Percentiles rank a stretch among this genome's conserved stretches.
These are phyloP conservation scores for Kalaharituber pfeilii DNA, from an alignment of 2,329 filamentous ascomycete species.

Conservation along the genomic window DNA sequence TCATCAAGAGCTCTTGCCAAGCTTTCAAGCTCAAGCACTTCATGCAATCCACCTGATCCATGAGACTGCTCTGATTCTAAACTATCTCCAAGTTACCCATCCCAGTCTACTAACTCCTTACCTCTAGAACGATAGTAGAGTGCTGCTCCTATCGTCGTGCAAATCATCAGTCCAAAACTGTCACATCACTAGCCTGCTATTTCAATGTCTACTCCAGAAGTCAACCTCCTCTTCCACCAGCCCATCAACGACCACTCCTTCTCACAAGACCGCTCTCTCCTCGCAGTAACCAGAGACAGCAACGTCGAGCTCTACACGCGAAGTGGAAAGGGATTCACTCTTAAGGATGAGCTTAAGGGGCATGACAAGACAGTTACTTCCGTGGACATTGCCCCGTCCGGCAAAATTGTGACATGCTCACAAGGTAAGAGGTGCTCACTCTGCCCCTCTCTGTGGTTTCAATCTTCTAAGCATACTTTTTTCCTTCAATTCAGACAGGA, in stretches of 20 bases:
- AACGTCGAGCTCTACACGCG: slow-evolving; percentile 73
- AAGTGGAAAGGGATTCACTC: slow-evolving; percentile 54
- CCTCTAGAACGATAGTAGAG: slow-evolving; percentile 66
- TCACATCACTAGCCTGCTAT: slow-evolving; percentile 3
- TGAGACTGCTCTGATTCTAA: too few relatives aligned
- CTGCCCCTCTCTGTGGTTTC: neutral
- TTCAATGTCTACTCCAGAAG: slow-evolving; percentile 69
- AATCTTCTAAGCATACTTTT: neutral
- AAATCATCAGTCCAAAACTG: neutral
- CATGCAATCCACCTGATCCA: too few relatives aligned
- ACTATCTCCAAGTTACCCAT: too few relatives aligned
- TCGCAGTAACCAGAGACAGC: slow-evolving; percentile 83
- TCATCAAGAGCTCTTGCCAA: too few relatives aligned
- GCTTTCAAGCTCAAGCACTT: too few relatives aligned
- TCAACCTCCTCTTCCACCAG: slow-evolving; percentile 91
- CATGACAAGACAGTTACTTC: slow-evolving; percentile 96
- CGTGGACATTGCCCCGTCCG: slow-evolving; percentile 86
- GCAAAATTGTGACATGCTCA: slow-evolving; percentile 92
- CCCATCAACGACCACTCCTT: slow-evolving; percentile 97
- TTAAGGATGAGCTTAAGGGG: slow-evolving; percentile 84
- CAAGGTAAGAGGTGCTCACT: slow-evolving; percentile 43
- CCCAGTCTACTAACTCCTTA: slow-evolving; percentile 3
- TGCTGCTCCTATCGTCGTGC: slow-evolving; percentile 69
- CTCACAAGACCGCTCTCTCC: slow-evolving; percentile 70
- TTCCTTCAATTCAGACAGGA: slow-evolving; percentile 52